Percentiles rank a stretch among this genome's conserved stretches.
Conservation (phyloP, 768 basidiomycete genomes). For the Russula griseocarnosa region DNA sequence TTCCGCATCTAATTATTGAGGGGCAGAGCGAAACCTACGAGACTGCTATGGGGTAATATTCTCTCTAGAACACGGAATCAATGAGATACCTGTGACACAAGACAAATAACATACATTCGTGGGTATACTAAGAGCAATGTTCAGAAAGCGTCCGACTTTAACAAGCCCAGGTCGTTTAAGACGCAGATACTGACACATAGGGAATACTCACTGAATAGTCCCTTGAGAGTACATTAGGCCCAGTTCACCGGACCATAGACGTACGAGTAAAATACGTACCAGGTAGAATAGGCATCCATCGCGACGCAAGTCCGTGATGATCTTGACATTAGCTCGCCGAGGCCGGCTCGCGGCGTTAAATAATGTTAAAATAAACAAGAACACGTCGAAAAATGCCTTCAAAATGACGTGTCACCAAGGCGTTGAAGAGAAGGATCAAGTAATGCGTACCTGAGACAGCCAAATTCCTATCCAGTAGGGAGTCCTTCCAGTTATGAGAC, state of each 20-base stretch:
- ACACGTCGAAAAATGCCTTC: conserved; percentile 39
- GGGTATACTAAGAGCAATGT: conserved; percentile 21
- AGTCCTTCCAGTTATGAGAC: conserved; percentile 13
- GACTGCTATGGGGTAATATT: conserved; percentile 18
- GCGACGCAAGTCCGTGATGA: conserved; percentile 36
- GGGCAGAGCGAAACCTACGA: conserved; percentile 7
- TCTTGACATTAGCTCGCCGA: conserved; percentile 33
- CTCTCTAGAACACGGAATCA: conserved; percentile 8
- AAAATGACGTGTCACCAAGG: neutral
- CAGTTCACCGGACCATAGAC: neutral
- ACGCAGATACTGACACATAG: neutral
- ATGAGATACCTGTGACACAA: neutral
- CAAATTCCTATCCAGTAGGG: conserved; percentile 31
- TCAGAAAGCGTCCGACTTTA: conserved; percentile 23
- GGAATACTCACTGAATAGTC: conserved; percentile 13
- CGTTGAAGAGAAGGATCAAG: neutral
- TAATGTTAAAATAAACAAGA: conserved; percentile 36
- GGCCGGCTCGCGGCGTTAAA: conserved; percentile 40
- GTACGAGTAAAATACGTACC: conserved; percentile 29
- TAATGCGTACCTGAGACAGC: conserved; percentile 36
- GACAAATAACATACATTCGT: neutral
- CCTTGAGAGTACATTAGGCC: conserved; percentile 1
- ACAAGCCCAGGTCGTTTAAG: neutral
- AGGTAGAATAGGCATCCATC: conserved; percentile 40
- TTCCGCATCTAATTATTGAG: neutral